Conservation (phyloP, 805 yeast genomes). For the Wickerhamiella parazyma region DNA sequence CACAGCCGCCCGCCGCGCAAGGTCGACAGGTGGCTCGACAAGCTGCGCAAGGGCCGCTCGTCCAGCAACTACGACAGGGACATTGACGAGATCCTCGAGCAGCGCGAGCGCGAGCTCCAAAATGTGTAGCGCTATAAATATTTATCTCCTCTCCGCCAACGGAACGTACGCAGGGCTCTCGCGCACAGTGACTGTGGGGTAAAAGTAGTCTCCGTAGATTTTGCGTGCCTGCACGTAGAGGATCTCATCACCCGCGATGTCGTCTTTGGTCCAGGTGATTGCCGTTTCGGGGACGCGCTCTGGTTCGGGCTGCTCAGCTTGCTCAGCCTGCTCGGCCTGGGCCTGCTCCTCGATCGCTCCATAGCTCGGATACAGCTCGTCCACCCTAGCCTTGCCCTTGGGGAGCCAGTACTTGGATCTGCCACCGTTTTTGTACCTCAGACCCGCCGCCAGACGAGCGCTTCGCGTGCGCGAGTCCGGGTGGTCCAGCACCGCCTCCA, state of each 20-base stretch:
- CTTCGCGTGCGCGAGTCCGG: conserved; percentile 50
- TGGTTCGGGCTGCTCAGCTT: neutral
- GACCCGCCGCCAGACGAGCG: conserved; percentile 67
- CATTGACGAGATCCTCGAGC: conserved; percentile 25
- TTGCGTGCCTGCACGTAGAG: conserved; percentile 25
- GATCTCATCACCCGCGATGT: conserved; percentile 23
- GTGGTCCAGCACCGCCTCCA: conserved; percentile 48
- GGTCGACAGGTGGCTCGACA: conserved; percentile 18
- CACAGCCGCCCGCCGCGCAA: conserved; percentile 13
- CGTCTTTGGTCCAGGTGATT: conserved; percentile 12
- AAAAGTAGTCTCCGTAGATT: conserved; percentile 31
- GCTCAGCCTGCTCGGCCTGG: too few species aligned
- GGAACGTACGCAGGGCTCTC: conserved; percentile 19
- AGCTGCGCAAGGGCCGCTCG: conserved; percentile 20
- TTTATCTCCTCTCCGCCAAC: conserved; percentile 12
- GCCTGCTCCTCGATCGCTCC: conserved; percentile 4
- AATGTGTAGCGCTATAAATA: neutral
- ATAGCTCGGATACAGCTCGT: neutral
- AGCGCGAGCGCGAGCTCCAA: conserved; percentile 26
- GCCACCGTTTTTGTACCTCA: conserved; percentile 70
- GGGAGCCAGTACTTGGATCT: conserved; percentile 72
- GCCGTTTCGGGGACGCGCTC: neutral
- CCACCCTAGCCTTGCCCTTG: neutral
- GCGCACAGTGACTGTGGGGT: conserved; percentile 29
- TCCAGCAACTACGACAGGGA: conserved; percentile 26